Evolutionary conservation across 371 early-diverging fungal species (phyloP).

Genomic region (Phascolomyces articulosus): DNA sequence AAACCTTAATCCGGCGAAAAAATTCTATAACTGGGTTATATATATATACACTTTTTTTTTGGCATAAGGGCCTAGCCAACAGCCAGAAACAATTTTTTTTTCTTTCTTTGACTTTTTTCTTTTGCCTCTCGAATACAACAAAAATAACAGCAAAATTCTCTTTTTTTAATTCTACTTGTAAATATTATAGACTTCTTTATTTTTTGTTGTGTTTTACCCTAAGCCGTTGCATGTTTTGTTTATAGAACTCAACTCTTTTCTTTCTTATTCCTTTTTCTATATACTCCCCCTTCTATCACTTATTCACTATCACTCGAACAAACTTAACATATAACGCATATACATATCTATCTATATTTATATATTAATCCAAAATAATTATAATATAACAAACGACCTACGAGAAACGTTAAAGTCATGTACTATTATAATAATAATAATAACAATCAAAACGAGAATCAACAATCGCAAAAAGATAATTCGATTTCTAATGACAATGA

Average conservation of each 20-base stretch:
- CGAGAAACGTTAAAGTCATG: background rate
- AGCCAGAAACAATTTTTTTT: background rate
- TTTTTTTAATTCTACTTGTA: background rate
- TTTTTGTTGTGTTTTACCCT: no score
- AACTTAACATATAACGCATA: no score
- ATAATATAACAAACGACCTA: background rate
- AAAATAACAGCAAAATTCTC: no score
- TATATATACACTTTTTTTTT: background rate
- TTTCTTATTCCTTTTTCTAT: background rate
- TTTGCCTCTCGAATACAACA: no score
- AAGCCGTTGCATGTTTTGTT: slow-evolving; percentile 1
- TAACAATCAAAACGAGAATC: background rate
- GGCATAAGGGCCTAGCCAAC: background rate
- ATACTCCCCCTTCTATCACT: background rate
- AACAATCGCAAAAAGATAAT: background rate
- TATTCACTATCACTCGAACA: background rate
- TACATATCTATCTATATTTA: background rate
- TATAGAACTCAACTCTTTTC: background rate
- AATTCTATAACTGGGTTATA: background rate
- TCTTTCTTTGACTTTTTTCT: background rate
- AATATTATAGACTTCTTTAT: background rate
- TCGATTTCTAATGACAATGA: background rate
- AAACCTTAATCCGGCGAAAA: background rate
- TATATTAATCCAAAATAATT: background rate
- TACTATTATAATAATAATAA: slow-evolving; percentile 8